Percentiles rank a stretch among this genome's conserved stretches.
phyloP scores from a whole-genome alignment of 371 early-diverging fungal genomes.

The Apophysomyces trapeziformis region DNA sequence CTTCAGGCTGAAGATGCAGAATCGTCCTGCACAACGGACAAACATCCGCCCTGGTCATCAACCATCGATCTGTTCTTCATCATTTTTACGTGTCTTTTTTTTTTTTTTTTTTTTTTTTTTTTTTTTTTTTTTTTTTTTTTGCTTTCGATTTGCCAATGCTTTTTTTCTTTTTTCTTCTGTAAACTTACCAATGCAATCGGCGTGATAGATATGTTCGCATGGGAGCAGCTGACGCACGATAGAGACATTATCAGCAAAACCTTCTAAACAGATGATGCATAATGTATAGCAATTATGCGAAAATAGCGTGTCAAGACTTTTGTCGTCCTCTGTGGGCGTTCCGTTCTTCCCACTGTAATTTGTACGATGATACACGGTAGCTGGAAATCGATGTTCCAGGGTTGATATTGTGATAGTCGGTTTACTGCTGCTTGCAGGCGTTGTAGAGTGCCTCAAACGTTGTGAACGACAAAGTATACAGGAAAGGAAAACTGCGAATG shows the following conservation, averaged over 20 bases:
- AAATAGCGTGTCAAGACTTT: background rate
- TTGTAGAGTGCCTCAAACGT: background rate
- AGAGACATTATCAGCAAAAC: background rate
- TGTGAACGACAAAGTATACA: background rate
- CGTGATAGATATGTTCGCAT: background rate
- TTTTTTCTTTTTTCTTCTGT: background rate
- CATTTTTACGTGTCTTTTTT: background rate
- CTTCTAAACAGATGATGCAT: conserved; percentile 2
- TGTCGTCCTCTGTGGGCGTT: background rate
- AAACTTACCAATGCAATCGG: conserved; percentile 3
- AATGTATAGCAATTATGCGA: background rate
- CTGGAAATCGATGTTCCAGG: background rate
- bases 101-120: background rate
- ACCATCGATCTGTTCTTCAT: background rate
- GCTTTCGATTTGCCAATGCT: background rate
- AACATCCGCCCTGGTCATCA: background rate
- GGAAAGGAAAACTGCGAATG: background rate
- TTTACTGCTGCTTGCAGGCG: background rate
- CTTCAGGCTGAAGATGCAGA: background rate
- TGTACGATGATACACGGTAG: background rate
- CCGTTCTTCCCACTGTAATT: background rate
- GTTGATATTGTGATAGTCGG: background rate
- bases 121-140: background rate
- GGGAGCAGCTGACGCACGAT: background rate
- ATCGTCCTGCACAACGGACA: background rate